Evolutionary conservation across 345 rosid genomes (phyloP), one percentile per base, ranked within the genome.

Genomic region (Combretum micranthum): DNA sequence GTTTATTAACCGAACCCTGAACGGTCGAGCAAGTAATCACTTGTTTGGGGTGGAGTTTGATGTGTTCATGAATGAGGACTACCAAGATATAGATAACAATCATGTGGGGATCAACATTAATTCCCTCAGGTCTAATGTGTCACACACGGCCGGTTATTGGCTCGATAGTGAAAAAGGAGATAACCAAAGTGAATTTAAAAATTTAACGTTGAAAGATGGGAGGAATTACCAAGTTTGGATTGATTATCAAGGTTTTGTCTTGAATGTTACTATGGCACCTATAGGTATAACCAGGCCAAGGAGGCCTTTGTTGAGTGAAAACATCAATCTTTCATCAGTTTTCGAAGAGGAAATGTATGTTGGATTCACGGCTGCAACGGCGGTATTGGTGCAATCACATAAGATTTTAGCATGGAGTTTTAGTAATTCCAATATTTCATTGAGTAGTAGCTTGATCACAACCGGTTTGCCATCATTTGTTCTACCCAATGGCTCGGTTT

Each of bases 161-260:
- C 53, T 69, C 2, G 72, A 72, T 53, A 21, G 43, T 11, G 39
- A 32, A 43, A 18, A 15, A n/a, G 50, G 53, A 32, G 18, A 56
- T 42, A 76, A 44, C 18, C 63, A 47, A 21, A 47, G 55, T 49
- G 60, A 62, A 1, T 84, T 90, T 61, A 56, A 72, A 69, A 60
- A 60, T 22, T 48, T 77, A 80, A 71, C 72, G 80, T 80, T 90
- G 13, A 87, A 87, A 44, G 64, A 63, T 48, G 97, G 97, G 15
- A 67, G 74, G 52, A 90, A 87, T 42, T 90, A 90, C 60, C 95
- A 87, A 51, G 97, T 80, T 54, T 91, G 98, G 90, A 77, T 82
- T 56, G 95, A 85, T 56, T 83, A 85, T 47, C 63, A 37, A 10
- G 83, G 78, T 49, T 81, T 73, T 50, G 56, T 78, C 20, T 22